phyloP scores from a whole-genome alignment of 257 asterid genomes.

The Fraxinus americana region DNA sequence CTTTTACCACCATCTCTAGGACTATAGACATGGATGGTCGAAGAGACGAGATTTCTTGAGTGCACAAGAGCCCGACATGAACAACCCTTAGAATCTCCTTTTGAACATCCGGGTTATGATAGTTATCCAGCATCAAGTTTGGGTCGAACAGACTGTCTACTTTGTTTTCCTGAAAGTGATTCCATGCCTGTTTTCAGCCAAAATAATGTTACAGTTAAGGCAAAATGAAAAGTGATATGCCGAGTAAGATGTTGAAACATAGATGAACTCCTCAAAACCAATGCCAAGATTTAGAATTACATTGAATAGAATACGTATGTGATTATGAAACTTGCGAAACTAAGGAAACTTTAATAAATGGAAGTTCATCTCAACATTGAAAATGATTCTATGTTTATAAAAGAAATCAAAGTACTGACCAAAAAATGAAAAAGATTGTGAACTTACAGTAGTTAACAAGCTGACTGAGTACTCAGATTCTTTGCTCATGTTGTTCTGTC shows the following conservation, averaged over 20 bases:
- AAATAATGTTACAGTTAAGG: not conserved
- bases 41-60: conserved; percentile 35
- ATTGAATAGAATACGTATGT: no score
- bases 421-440: not conserved
- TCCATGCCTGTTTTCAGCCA: conserved; percentile 38
- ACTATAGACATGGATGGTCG: conserved; percentile 43
- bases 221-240: not conserved
- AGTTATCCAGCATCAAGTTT: conserved; percentile 39
- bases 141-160: conserved; percentile 46
- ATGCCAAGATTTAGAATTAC: no score
- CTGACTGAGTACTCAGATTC: conserved; percentile 14
- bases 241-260: no score
- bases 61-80: conserved; percentile 30
- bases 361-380: no score
- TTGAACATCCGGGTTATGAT: conserved; percentile 19
- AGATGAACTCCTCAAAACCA: no score
- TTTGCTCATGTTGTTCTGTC: conserved; percentile 29
- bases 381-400: no score
- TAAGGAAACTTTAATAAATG: no score
- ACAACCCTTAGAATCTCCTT: conserved; percentile 33
- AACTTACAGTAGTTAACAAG: conserved; percentile 17
- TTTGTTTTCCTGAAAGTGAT: conserved; percentile 32
- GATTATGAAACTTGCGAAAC: no score
- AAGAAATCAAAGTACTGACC: not conserved
- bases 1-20: conserved; percentile 31